phyloP scores from a whole-genome alignment of 176 grass and related monocot genomes.

The Avena sativa region DNA sequence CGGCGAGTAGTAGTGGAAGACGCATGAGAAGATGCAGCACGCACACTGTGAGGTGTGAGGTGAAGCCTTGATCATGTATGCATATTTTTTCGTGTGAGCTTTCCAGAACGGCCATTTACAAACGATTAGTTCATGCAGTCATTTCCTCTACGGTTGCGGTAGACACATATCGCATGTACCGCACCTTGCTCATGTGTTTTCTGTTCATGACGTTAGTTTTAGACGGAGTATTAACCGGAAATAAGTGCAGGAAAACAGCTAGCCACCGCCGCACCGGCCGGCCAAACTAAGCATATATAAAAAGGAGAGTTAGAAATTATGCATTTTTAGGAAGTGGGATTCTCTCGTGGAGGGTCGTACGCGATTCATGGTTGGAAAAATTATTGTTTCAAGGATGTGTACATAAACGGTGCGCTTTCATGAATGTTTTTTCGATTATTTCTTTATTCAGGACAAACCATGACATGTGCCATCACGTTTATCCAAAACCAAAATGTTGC shows the following conservation, averaged over 20 bases:
- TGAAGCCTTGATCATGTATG: neutral
- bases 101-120: neutral
- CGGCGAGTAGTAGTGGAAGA: too few species aligned
- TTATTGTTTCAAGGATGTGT: neutral
- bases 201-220: neutral
- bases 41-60: neutral
- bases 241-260: neutral
- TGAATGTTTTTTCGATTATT: neutral
- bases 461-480: conserved; percentile 9
- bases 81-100: neutral
- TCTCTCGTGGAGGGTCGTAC: neutral
- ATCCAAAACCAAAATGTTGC: neutral
- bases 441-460: neutral
- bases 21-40: neutral
- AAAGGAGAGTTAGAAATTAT: neutral
- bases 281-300: neutral
- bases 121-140: neutral
- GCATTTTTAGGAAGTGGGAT: neutral
- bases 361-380: neutral
- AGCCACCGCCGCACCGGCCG: neutral
- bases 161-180: neutral
- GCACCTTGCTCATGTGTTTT: neutral
- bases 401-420: neutral
- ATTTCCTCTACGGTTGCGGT: neutral
- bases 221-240: neutral